Conservation (phyloP, 192 early-diverging fungal species). For the Obelidium mucronatum region DNA sequence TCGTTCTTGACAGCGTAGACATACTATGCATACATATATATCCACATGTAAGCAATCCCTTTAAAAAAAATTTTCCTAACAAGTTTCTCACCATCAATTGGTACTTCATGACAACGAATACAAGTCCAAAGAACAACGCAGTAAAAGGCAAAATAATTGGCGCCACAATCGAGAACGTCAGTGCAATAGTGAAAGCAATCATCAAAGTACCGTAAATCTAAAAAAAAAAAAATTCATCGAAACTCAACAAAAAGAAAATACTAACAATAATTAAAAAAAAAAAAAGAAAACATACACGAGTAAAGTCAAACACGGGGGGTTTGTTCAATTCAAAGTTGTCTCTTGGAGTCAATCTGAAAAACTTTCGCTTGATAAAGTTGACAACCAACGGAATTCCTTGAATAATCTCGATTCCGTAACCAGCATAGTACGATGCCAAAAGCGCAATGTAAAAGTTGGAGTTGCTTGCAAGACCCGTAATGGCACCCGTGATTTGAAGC, state of each 20-base stretch:
- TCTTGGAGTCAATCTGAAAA: slow-evolving; percentile 51
- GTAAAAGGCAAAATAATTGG: slow-evolving; percentile 52
- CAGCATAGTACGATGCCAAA: slow-evolving; percentile 39
- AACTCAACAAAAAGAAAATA: neutral
- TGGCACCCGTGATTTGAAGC: slow-evolving; percentile 22
- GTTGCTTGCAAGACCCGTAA: slow-evolving; percentile 28
- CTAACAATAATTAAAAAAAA: neutral
- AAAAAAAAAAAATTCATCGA: neutral
- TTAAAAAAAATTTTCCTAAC: too few relatives aligned
- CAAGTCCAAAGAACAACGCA: slow-evolving; percentile 43
- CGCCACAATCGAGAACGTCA: slow-evolving; percentile 46
- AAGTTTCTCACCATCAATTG: slow-evolving; percentile 46
- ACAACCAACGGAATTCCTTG: slow-evolving; percentile 51
- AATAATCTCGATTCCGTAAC: slow-evolving; percentile 51
- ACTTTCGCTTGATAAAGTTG: slow-evolving; percentile 44
- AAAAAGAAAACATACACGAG: slow-evolving; percentile 16
- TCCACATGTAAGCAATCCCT: neutral
- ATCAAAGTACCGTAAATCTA: slow-evolving; percentile 47
- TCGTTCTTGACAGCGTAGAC: slow-evolving; percentile 56
- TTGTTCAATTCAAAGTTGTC: slow-evolving; percentile 49
- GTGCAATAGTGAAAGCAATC: slow-evolving; percentile 45
- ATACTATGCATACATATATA: slow-evolving; percentile 40
- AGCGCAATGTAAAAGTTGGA: slow-evolving; percentile 50
- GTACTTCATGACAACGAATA: slow-evolving; percentile 55
- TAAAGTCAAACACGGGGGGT: slow-evolving; percentile 47